Conservation (phyloP, 2,329 filamentous ascomycete species). For the Aciculosporium take region DNA sequence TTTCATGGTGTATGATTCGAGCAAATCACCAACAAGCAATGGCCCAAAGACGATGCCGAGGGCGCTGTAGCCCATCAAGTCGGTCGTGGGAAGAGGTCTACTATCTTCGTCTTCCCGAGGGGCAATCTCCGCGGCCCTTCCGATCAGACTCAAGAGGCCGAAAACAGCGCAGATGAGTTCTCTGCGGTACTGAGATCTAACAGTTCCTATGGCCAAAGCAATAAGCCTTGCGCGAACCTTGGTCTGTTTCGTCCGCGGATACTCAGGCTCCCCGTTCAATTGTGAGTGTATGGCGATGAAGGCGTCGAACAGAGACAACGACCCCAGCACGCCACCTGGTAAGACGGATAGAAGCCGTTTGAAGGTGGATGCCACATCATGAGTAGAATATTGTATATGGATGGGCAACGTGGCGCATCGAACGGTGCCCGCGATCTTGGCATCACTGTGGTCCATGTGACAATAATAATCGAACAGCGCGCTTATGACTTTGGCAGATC, state of each 20-base stretch:
- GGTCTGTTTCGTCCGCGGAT: constrained; percentile 36
- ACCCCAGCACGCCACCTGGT: constrained; percentile 53
- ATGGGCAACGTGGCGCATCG: constrained; percentile 43
- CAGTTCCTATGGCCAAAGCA: constrained; percentile 44
- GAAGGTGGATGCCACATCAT: constrained; percentile 54
- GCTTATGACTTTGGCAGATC: constrained; percentile 41
- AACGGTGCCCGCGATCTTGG: constrained; percentile 41
- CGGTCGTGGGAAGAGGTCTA: constrained; percentile 36
- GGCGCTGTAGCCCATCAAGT: constrained; percentile 50
- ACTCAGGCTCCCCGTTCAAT: constrained; percentile 35
- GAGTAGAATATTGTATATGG: constrained; percentile 44
- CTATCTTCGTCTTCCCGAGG: constrained; percentile 37
- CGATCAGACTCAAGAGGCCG: constrained; percentile 48
- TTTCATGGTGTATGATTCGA: constrained; percentile 36
- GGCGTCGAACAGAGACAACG: constrained; percentile 45
- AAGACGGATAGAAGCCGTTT: constrained; percentile 49
- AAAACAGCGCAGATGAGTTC: constrained; percentile 55
- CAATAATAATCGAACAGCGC: constrained; percentile 52
- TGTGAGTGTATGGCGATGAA: constrained; percentile 47
- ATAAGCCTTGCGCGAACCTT: constrained; percentile 50
- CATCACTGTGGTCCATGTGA: constrained; percentile 28
- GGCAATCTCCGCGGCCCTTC: constrained; percentile 38
- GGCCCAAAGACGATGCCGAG: constrained; percentile 53
- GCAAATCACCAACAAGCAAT: constrained; percentile 43
- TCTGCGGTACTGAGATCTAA: constrained; percentile 44